A percentile compares a stretch with the other conserved stretches of the same genome.
These are phyloP conservation scores for Pichia kudriavzevii DNA, from an alignment of 1,139 yeast species.

Conservation along the genomic window DNA sequence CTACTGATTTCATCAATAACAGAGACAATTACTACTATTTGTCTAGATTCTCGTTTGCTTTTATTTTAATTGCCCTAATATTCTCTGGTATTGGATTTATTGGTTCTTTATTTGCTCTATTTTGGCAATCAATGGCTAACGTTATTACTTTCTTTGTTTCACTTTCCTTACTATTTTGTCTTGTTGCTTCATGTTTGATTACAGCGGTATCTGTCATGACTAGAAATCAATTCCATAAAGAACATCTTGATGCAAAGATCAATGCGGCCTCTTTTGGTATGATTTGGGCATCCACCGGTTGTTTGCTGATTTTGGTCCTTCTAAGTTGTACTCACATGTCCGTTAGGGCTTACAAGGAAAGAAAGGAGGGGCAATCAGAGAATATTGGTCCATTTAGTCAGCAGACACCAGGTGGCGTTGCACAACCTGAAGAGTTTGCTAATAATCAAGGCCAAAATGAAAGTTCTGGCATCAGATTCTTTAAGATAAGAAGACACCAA, in stretches of 20 bases:
- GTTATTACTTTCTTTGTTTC: conserved; percentile 46
- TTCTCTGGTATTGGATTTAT: conserved; percentile 44
- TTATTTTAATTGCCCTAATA: conserved; percentile 52
- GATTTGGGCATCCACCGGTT: conserved; percentile 62
- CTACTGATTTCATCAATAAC: conserved; percentile 45
- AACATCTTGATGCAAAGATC: conserved; percentile 37
- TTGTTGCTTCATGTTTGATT: conserved; percentile 55
- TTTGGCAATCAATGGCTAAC: conserved; percentile 41
- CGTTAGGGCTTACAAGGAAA: conserved; percentile 40
- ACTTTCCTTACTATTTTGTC: conserved; percentile 46
- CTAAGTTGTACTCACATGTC: conserved; percentile 48
- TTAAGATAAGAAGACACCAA: conserved; percentile 58
- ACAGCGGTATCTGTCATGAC: conserved; percentile 66
- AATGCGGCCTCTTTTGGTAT: conserved; percentile 57
- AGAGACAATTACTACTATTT: conserved; percentile 59
- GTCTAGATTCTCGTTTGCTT: conserved; percentile 64
- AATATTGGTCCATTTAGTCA: conserved; percentile 1
- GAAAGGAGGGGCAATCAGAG: conserved; percentile 24
- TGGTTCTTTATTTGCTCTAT: conserved; percentile 26
- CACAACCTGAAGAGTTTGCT: conserved; percentile 8
- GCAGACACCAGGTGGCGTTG: conserved; percentile 1
- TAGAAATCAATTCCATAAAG: conserved; percentile 50
- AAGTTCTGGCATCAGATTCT: conserved; percentile 61
- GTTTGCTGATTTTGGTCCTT: conserved; percentile 45
- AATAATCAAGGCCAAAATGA: conserved; percentile 17